Percentiles rank a stretch among this genome's conserved stretches.
Evolutionary conservation across 2,329 filamentous ascomycete genomes (phyloP).

Genomic region (Alternaria alternata): DNA sequence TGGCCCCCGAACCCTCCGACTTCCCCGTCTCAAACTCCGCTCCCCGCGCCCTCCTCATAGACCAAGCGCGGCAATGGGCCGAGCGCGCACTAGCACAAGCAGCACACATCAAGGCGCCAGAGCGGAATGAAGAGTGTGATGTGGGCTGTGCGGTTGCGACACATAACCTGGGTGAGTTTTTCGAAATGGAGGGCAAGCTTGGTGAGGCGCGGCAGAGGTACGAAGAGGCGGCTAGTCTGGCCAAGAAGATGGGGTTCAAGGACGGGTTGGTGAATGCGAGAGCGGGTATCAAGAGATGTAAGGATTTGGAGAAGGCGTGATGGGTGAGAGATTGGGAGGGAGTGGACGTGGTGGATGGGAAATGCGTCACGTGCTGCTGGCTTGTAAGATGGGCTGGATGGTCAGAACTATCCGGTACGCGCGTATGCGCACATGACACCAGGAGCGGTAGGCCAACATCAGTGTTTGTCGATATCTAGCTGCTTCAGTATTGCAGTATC

Average conservation of each 20-base stretch:
- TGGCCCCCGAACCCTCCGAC: slow-evolving; percentile 43
- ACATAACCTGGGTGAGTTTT: slow-evolving; percentile 87
- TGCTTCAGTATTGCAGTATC: too few relatives aligned
- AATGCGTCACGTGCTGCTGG: too few relatives aligned
- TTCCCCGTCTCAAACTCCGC: slow-evolving; percentile 51
- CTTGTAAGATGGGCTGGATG: too few relatives aligned
- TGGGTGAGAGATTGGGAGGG: neutral
- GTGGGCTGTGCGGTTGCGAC: slow-evolving; percentile 81
- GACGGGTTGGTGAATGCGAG: slow-evolving; percentile 56
- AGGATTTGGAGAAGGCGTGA: slow-evolving; percentile 29
- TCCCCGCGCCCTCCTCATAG: slow-evolving; percentile 69
- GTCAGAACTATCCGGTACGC: too few relatives aligned
- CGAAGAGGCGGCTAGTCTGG: slow-evolving; percentile 70
- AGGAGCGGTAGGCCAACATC: too few relatives aligned
- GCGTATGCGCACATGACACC: too few relatives aligned
- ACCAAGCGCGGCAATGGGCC: slow-evolving; percentile 80
- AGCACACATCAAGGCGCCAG: slow-evolving; percentile 69
- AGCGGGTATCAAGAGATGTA: slow-evolving; percentile 51
- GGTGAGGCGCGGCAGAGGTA: slow-evolving; percentile 73
- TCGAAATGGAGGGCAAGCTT: slow-evolving; percentile 73
- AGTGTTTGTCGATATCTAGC: too few relatives aligned
- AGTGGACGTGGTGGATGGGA: too few relatives aligned
- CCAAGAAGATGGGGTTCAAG: slow-evolving; percentile 57
- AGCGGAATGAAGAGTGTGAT: slow-evolving; percentile 81
- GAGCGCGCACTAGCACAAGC: slow-evolving; percentile 76